Evolutionary conservation across 352 stramenopile species (phyloP).

Genomic region (Phytophthora sansomeana): DNA sequence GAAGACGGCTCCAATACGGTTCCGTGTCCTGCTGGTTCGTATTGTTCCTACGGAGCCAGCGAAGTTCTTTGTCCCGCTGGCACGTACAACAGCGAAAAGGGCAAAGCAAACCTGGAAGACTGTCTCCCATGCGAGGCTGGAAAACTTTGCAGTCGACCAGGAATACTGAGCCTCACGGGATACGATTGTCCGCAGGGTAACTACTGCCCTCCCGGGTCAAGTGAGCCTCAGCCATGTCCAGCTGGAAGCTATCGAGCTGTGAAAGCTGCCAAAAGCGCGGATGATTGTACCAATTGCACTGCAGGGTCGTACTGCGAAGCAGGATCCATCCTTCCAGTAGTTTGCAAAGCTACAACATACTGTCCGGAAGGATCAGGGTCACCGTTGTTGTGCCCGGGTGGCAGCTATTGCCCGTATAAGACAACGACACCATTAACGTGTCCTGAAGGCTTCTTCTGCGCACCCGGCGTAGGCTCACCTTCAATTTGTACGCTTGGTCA

Average conservation of each 20-base stretch:
- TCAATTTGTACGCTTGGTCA: conserved; percentile 60
- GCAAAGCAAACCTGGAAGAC: conserved; percentile 54
- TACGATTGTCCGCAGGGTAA: conserved; percentile 78
- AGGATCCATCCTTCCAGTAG: conserved; percentile 49
- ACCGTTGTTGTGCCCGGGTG: conserved; percentile 62
- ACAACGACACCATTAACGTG: conserved; percentile 61
- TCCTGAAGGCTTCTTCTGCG: conserved; percentile 82
- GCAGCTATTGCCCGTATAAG: conserved; percentile 83
- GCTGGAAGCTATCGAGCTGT: conserved; percentile 50
- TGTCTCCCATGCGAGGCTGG: conserved; percentile 68
- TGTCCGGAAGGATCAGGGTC: conserved; percentile 65
- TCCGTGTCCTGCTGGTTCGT: conserved; percentile 69
- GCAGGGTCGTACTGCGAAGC: conserved; percentile 68
- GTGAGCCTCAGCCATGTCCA: conserved; percentile 47
- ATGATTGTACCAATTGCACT: conserved; percentile 60
- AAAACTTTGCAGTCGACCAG: conserved; percentile 79
- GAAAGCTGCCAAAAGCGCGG: conserved; percentile 42
- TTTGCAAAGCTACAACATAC: conserved; percentile 67
- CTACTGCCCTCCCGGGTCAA: conserved; percentile 71
- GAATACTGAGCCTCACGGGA: conserved; percentile 55
- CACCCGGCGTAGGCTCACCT: conserved; percentile 35
- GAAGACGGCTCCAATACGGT: conserved; percentile 69
- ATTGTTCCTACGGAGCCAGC: conserved; percentile 56
- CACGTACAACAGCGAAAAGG: conserved; percentile 63
- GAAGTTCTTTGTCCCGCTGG: conserved; percentile 60